Percentiles rank a stretch among this genome's conserved stretches.
Evolutionary conservation across 345 rosid genomes (phyloP).

Genomic region (Toxicodendron radicans): DNA sequence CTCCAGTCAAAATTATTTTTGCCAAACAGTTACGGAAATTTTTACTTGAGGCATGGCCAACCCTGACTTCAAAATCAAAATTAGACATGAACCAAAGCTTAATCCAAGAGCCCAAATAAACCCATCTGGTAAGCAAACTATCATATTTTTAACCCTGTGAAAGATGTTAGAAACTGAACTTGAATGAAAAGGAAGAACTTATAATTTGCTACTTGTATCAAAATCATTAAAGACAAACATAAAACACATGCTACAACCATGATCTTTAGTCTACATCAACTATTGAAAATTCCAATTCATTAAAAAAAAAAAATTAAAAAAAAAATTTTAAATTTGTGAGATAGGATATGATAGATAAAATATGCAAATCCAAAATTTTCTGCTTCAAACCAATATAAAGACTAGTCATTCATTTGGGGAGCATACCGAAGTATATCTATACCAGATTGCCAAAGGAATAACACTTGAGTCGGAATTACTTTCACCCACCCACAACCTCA

Average conservation of each 20-base stretch:
- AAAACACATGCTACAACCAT: background rate
- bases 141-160: background rate
- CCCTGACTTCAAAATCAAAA: background rate
- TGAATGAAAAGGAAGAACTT: background rate
- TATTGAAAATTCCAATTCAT: background rate
- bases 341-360: background rate
- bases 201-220: background rate
- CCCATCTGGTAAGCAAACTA: background rate
- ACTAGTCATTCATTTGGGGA: constrained; percentile 6
- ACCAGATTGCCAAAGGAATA: constrained; percentile 71
- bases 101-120: background rate
- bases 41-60: background rate
- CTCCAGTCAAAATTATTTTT: background rate
- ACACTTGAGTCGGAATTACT: constrained; percentile 36
- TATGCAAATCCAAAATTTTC: background rate
- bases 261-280: background rate
- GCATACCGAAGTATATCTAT: constrained; percentile 52
- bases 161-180: background rate
- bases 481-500: constrained; percentile 75
- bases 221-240: background rate
- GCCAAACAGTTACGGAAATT: background rate
- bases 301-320: background rate
- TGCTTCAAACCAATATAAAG: constrained; percentile 1
- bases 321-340: background rate
- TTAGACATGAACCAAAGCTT: background rate